Conservation (phyloP, 768 basidiomycete species). For the Lentinula aciculospora region DNA sequence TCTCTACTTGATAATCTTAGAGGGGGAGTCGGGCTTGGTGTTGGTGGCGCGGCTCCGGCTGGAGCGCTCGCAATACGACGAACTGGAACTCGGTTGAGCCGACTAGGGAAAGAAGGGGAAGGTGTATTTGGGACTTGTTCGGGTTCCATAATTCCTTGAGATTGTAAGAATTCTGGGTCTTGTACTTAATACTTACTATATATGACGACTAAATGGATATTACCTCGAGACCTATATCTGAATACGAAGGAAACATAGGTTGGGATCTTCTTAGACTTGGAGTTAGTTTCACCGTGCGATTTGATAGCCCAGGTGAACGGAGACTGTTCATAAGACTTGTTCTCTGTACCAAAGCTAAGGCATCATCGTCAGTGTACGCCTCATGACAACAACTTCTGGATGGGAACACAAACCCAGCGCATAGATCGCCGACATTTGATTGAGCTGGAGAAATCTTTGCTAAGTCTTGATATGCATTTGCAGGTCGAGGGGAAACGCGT, state of each 20-base stretch:
- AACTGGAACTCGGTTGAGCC: constrained; percentile 17
- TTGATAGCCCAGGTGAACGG: constrained; percentile 50
- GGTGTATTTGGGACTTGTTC: constrained; percentile 15
- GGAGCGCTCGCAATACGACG: constrained; percentile 40
- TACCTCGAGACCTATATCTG: constrained; percentile 55
- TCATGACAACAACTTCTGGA: background rate
- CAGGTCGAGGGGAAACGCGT: constrained; percentile 22
- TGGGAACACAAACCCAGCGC: constrained; percentile 38
- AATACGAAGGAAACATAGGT: constrained; percentile 68
- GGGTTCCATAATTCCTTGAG: constrained; percentile 41
- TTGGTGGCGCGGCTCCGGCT: constrained; percentile 5
- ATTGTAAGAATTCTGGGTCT: constrained; percentile 40
- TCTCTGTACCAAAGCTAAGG: constrained; percentile 44
- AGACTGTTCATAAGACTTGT: constrained; percentile 30
- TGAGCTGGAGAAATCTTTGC: constrained; percentile 29
- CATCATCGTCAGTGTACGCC: background rate
- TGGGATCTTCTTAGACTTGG: constrained; percentile 25
- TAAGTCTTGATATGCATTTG: constrained; percentile 36
- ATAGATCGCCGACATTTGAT: constrained; percentile 35
- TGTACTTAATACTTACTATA: background rate
- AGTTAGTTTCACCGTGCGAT: constrained; percentile 33
- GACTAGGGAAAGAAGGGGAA: constrained; percentile 5
- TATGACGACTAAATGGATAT: constrained; percentile 8
- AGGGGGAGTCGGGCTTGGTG: constrained; percentile 6
- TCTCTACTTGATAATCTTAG: background rate